These are phyloP conservation scores for Rehmannia glutinosa DNA, from an alignment of 257 asterid species.

Conservation along the genomic window DNA sequence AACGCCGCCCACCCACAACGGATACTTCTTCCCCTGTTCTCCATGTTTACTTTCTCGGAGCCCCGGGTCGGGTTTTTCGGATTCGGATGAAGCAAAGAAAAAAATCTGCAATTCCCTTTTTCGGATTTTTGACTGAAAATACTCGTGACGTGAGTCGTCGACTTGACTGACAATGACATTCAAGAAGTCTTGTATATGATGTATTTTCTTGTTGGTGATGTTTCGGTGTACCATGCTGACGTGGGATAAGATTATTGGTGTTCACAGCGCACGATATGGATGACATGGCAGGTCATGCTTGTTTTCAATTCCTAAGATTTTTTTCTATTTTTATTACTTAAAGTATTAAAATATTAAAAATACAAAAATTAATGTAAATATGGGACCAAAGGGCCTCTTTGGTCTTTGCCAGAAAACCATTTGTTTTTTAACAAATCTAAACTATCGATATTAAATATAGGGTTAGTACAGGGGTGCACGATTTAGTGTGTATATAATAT, in stretches of 20 bases:
- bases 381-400: too few relatives aligned
- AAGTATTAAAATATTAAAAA: too few relatives aligned
- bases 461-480: too few relatives aligned
- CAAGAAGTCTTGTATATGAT: neutral
- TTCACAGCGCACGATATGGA: neutral
- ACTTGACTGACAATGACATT: neutral
- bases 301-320: too few relatives aligned
- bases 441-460: too few relatives aligned
- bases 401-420: too few relatives aligned
- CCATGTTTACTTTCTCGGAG: constrained; percentile 12
- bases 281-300: constrained; percentile 29
- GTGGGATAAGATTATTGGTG: constrained; percentile 25
- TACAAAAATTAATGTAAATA: too few relatives aligned
- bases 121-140: neutral
- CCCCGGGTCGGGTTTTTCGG: neutral
- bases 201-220: neutral
- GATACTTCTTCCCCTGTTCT: constrained; percentile 6
- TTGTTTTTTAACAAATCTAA: too few relatives aligned
- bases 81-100: neutral
- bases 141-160: neutral
- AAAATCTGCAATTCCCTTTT: neutral
- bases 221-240: constrained; percentile 14
- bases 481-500: too few relatives aligned
- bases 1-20: constrained; percentile 20
- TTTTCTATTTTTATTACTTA: too few relatives aligned